phyloP scores from a whole-genome alignment of 208 protist genomes.

The Acanthamoeba castellanii region DNA sequence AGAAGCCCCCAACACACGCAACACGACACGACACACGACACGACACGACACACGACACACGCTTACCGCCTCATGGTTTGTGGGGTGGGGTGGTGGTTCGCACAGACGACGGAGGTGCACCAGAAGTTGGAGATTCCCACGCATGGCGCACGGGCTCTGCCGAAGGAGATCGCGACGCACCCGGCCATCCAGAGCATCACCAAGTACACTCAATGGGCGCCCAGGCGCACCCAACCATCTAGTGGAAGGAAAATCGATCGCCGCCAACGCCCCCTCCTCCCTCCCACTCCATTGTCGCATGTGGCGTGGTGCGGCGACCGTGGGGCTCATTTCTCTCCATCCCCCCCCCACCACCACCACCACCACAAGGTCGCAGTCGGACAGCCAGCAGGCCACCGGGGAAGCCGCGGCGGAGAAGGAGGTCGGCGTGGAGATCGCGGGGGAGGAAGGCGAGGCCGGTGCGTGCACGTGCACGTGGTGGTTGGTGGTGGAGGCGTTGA shows the following conservation, averaged over 20 bases:
- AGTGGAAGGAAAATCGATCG: not conserved
- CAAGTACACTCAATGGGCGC: not conserved
- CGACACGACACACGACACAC: too few relatives aligned
- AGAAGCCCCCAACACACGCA: too few relatives aligned
- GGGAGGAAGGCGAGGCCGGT: not conserved
- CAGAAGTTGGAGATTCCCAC: constrained; percentile 53
- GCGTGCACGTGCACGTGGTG: not conserved
- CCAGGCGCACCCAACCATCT: not conserved
- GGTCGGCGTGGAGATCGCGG: not conserved
- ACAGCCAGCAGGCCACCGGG: not conserved
- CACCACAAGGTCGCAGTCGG: not conserved
- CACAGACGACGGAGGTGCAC: not conserved
- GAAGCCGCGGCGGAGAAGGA: not conserved
- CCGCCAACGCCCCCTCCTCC: not conserved
- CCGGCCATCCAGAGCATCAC: constrained; percentile 56
- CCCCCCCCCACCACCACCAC: too few relatives aligned
- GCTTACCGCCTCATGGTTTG: too few relatives aligned
- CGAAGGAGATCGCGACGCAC: constrained; percentile 53
- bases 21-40: too few relatives aligned
- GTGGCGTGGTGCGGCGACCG: too few relatives aligned
- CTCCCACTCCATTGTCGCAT: not conserved
- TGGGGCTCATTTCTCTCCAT: too few relatives aligned
- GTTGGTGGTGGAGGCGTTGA: too few relatives aligned
- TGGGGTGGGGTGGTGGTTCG: not conserved
- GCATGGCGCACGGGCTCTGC: constrained; percentile 17